Percentiles rank a stretch among this genome's conserved stretches.
Evolutionary conservation across 2,329 filamentous ascomycete genomes (phyloP).

Genomic region (Cladophialophora psammophila): DNA sequence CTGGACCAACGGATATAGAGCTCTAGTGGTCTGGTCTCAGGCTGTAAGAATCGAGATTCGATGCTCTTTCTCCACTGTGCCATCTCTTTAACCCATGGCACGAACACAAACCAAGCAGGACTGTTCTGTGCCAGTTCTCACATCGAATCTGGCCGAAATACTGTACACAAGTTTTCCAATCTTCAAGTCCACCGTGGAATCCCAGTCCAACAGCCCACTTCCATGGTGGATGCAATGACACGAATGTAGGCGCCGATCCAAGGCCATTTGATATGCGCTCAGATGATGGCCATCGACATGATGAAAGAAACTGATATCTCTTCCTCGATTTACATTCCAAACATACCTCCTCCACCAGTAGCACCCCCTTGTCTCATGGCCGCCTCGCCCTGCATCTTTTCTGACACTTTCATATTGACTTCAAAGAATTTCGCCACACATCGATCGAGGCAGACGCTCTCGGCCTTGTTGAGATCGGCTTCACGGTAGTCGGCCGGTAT

Average conservation of each 20-base stretch:
- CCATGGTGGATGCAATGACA: constrained; percentile 7
- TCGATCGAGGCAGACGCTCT: constrained; percentile 96
- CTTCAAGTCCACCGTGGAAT: not conserved
- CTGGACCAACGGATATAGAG: not conserved
- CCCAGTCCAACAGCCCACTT: not conserved
- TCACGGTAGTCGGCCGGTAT: constrained; percentile 92
- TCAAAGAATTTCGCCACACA: constrained; percentile 99
- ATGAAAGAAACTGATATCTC: not conserved
- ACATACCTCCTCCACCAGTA: constrained; percentile 59
- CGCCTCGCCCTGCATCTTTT: constrained; percentile 92
- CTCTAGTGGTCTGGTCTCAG: not conserved
- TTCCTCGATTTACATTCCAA: constrained; percentile 47
- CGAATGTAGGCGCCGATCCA: not conserved
- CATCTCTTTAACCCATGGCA: not conserved
- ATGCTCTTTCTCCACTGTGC: not conserved
- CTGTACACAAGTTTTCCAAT: constrained; percentile 9
- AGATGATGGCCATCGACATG: not conserved
- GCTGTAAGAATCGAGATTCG: not conserved
- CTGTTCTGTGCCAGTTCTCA: not conserved
- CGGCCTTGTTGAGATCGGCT: constrained; percentile 96
- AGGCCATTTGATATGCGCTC: not conserved
- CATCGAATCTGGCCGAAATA: not conserved
- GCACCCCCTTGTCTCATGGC: constrained; percentile 68
- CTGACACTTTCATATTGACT: constrained; percentile 95
- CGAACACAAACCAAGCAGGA: not conserved